A percentile compares a stretch with the other conserved stretches of the same genome.
Conservation (phyloP, 2,329 filamentous ascomycete species). For the Colletotrichum sojae region DNA sequence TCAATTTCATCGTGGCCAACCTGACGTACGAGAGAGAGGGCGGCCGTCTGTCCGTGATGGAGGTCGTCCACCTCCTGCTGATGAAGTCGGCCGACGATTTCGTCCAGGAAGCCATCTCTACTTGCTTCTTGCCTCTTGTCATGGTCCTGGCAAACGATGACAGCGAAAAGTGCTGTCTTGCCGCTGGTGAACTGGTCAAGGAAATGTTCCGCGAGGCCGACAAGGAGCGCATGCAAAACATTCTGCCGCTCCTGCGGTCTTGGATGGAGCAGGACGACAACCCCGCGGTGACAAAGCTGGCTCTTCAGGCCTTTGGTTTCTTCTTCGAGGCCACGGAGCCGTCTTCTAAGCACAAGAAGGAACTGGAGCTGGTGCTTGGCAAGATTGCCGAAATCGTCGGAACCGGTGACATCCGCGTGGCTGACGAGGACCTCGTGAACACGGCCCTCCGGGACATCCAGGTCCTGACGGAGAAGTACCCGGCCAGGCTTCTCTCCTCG, state of each 20-base stretch:
- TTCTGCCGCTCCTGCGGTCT: slow-evolving; percentile 77
- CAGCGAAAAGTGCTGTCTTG: slow-evolving; percentile 85
- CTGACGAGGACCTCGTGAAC: slow-evolving; percentile 81
- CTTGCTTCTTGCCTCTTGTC: slow-evolving; percentile 88
- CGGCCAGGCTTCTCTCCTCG: slow-evolving; percentile 73
- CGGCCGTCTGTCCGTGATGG: slow-evolving; percentile 92
- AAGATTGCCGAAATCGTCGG: slow-evolving; percentile 68
- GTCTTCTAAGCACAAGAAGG: slow-evolving; percentile 73
- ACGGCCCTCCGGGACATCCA: slow-evolving; percentile 79
- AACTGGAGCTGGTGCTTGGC: slow-evolving; percentile 74
- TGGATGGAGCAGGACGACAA: slow-evolving; percentile 87
- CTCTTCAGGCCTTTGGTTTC: slow-evolving; percentile 84
- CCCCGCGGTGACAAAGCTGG: slow-evolving; percentile 77
- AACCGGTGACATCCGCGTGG: slow-evolving; percentile 65
- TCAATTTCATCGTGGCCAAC: slow-evolving; percentile 91
- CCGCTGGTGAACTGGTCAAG: slow-evolving; percentile 84
- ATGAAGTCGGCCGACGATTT: slow-evolving; percentile 87
- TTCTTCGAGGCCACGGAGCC: slow-evolving; percentile 81
- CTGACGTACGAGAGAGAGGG: slow-evolving; percentile 91
- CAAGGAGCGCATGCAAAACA: slow-evolving; percentile 77
- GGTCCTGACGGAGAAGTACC: slow-evolving; percentile 77
- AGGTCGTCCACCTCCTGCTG: slow-evolving; percentile 88
- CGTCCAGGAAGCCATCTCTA: slow-evolving; percentile 84
- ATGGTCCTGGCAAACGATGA: slow-evolving; percentile 92
- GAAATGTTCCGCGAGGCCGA: slow-evolving; percentile 86